Evolutionary conservation across 2,329 filamentous ascomycete species (phyloP), one percentile per base, ranked within the genome.

Genomic region (Cytospora piceae): DNA sequence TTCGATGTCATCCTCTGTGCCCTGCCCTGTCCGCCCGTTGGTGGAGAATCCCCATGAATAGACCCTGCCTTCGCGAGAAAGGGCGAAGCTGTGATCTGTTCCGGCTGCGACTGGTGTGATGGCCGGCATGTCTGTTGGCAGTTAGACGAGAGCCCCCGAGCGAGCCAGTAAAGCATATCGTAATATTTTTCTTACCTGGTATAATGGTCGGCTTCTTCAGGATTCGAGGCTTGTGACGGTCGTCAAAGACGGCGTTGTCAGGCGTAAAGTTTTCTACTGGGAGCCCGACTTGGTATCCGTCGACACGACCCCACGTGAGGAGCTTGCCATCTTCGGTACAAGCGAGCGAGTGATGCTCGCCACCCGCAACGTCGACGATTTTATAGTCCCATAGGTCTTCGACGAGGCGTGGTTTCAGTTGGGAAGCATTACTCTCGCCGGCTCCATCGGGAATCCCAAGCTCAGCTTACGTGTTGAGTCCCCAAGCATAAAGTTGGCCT

Each of bases 401-500:
- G 31, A 97, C 85, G 60, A 90, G 79, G 52, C 85, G 86, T 3
- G 93, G 91, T 70, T 86, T 85, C n/a, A 90, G 83, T 59, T 96
- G 85, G 68, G 90, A 87, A 39, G 89, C 89, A 70, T 90, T 87
- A 61, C 90, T 87, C 65, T 89, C 85, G 37, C 88, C 89, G 17
- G 85, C 87, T 62, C 83, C 82, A 53, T 86, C 83, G 20, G 82
- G 80, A 66, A 75, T 71, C 66, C 90, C 92, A 20, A 91, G 91
- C 79, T 96, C 90, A 69, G 90, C 91, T 76, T 91, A 96, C 78
- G 91, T 93, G 83, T 96, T 96, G 34, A 94, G 81, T 29, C 93
- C 93, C 92, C 93, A 96, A 0, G 88, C 86, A 77, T 88, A 95
- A 37, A 94, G 89, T 34, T 85, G 83, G 49, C 88, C 91, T 17